Evolutionary conservation across 371 early-diverging fungal genomes (phyloP).

Genomic region (Circinella minor): DNA sequence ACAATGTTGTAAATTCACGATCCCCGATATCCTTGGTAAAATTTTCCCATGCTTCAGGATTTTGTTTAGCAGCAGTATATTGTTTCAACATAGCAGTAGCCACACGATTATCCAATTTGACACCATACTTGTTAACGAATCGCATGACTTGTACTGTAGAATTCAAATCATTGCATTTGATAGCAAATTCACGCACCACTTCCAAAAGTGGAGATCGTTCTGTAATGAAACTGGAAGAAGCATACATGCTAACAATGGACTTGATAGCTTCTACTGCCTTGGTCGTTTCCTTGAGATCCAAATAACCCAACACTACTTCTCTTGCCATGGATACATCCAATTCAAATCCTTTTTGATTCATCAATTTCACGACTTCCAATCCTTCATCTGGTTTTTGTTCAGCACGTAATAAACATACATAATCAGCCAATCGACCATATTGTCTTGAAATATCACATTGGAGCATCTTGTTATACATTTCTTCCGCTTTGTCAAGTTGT

Average conservation of each 20-base stretch:
- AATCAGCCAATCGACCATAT: constrained; percentile 45
- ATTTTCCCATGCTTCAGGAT: constrained; percentile 22
- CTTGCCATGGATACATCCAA: constrained; percentile 28
- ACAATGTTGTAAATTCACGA: constrained; percentile 12
- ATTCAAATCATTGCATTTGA: constrained; percentile 14
- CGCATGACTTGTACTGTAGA: constrained; percentile 17
- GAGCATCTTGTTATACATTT: constrained; percentile 32
- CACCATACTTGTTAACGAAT: constrained; percentile 22
- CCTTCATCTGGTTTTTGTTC: constrained; percentile 31
- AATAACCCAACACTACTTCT: constrained; percentile 26
- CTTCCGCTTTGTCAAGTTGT: constrained; percentile 39
- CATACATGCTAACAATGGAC: constrained; percentile 16
- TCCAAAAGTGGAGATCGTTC: constrained; percentile 7
- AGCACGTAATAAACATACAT: constrained; percentile 33
- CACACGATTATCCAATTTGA: constrained; percentile 22
- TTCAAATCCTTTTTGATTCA: constrained; percentile 31
- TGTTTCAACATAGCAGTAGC: constrained; percentile 16
- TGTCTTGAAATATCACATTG: constrained; percentile 34
- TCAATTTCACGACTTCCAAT: constrained; percentile 24
- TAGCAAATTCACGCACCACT: neutral
- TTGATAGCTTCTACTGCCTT: constrained; percentile 11
- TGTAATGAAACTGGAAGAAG: constrained; percentile 23
- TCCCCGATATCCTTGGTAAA: neutral
- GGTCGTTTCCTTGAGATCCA: constrained; percentile 7
- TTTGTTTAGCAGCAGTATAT: constrained; percentile 26